Evolutionary conservation across 169 alveolate genomes (phyloP).

Genomic region (Plasmodium vivax): DNA sequence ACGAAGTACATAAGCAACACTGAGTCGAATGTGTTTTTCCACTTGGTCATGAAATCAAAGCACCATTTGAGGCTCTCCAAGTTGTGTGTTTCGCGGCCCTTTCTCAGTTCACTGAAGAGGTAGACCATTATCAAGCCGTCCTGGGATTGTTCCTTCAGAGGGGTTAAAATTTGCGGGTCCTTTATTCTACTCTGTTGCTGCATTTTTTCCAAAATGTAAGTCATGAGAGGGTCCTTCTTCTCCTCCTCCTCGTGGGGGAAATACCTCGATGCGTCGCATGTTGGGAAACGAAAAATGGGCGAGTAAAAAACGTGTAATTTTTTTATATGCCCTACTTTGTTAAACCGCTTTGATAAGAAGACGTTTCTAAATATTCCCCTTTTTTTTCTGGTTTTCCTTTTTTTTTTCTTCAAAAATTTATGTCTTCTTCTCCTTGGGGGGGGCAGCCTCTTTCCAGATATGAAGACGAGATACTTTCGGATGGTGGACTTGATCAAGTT

Average conservation of each 20-base stretch:
- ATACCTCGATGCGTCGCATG: neutral
- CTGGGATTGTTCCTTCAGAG: neutral
- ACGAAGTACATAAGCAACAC: neutral
- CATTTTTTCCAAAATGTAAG: neutral
- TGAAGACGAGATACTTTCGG: neutral
- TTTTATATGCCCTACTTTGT: neutral
- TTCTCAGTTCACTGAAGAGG: neutral
- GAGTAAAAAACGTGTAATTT: neutral
- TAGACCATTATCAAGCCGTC: conserved; percentile 7
- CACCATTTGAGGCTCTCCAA: conserved; percentile 23
- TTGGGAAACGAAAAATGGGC: neutral
- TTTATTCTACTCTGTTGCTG: neutral
- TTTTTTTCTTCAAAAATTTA: neutral
- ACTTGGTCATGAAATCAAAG: conserved; percentile 18
- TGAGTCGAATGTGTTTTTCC: neutral
- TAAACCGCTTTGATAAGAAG: conserved; percentile 16
- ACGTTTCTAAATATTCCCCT: neutral
- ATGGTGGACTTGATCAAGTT: neutral
- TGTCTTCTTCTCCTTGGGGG: neutral
- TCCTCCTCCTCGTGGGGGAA: neutral
- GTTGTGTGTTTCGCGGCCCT: neutral
- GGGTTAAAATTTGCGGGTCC: neutral
- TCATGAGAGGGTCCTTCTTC: neutral
- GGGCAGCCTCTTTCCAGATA: neutral
- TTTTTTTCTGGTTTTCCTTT: neutral